These are phyloP conservation scores for Rhododendron simsii DNA, from an alignment of 148 eudicot species.

Conservation along the genomic window DNA sequence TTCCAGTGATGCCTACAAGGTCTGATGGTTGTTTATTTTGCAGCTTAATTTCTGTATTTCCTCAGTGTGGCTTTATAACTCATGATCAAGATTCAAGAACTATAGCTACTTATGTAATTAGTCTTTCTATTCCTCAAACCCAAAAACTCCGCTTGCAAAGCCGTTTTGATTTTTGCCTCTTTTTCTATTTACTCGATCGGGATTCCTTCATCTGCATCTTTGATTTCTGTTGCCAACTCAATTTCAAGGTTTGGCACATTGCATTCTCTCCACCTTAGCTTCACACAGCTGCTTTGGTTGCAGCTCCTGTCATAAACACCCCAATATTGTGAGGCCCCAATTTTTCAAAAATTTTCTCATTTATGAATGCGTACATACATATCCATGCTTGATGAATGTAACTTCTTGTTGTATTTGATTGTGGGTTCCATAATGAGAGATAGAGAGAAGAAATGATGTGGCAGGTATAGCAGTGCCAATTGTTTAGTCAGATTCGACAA, in stretches of 20 bases:
- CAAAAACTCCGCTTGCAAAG: constrained; percentile 63
- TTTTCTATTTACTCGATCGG: neutral
- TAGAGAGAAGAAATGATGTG: too few relatives aligned
- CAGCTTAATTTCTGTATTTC: too few relatives aligned
- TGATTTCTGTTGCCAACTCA: neutral
- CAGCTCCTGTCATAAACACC: constrained; percentile 69
- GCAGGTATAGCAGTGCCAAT: too few relatives aligned
- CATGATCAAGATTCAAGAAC: too few relatives aligned
- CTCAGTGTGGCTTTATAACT: too few relatives aligned
- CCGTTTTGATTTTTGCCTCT: constrained; percentile 27
- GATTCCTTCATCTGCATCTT: neutral
- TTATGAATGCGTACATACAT: neutral
- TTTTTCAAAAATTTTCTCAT: neutral
- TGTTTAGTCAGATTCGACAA: too few relatives aligned
- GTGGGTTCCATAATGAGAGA: too few relatives aligned
- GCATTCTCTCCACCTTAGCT: constrained; percentile 81
- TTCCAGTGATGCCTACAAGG: too few relatives aligned
- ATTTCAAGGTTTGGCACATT: constrained; percentile 78
- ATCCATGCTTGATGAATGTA: neutral
- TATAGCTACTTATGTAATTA: too few relatives aligned
- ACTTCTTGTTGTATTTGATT: neutral
- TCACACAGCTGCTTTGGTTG: constrained; percentile 79
- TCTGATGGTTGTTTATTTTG: too few relatives aligned
- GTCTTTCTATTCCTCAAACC: constrained; percentile 43
- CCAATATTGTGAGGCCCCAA: constrained; percentile 49